Conservation (phyloP, 139 green algal species). For the Picochlorum sp. region DNA sequence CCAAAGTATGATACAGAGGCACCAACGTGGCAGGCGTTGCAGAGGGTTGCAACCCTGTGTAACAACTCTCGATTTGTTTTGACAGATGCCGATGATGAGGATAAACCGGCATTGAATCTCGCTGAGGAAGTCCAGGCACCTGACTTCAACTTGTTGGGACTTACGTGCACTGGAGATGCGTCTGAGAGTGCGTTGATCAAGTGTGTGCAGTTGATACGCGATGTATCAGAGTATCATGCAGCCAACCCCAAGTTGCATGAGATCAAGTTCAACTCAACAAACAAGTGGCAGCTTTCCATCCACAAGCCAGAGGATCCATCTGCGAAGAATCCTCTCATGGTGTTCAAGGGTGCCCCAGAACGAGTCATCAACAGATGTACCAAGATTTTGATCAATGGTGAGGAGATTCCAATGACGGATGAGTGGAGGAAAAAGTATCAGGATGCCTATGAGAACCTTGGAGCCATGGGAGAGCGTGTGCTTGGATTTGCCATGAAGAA, state of each 20-base stretch:
- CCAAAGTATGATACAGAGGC: conserved; percentile 31
- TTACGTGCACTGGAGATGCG: conserved; percentile 57
- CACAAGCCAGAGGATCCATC: conserved; percentile 30
- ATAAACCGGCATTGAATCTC: conserved; percentile 24
- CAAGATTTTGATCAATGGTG: conserved; percentile 60
- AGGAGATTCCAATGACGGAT: conserved; percentile 37
- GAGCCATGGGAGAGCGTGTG: conserved; percentile 61
- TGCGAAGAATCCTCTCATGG: conserved; percentile 40
- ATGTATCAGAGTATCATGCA: conserved; percentile 40
- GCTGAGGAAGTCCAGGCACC: conserved; percentile 32
- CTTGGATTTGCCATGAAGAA: conserved; percentile 60
- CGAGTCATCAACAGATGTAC: conserved; percentile 80
- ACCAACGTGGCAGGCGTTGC: conserved; percentile 47
- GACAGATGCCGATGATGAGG: conserved; percentile 34
- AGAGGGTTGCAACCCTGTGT: conserved; percentile 54
- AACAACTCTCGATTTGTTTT: conserved; percentile 67
- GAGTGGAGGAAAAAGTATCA: conserved; percentile 21
- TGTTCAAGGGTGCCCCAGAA: conserved; percentile 94
- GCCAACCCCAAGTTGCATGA: conserved; percentile 72
- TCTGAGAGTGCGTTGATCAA: conserved; percentile 68
- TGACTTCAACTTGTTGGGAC: conserved; percentile 63
- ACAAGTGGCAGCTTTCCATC: conserved; percentile 82
- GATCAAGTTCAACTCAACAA: conserved; percentile 78
- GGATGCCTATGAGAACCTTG: conserved; percentile 51
- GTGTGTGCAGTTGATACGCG: conserved; percentile 50